phyloP scores from a whole-genome alignment of 805 yeast genomes.

The Lipomyces yamanashiensis region DNA sequence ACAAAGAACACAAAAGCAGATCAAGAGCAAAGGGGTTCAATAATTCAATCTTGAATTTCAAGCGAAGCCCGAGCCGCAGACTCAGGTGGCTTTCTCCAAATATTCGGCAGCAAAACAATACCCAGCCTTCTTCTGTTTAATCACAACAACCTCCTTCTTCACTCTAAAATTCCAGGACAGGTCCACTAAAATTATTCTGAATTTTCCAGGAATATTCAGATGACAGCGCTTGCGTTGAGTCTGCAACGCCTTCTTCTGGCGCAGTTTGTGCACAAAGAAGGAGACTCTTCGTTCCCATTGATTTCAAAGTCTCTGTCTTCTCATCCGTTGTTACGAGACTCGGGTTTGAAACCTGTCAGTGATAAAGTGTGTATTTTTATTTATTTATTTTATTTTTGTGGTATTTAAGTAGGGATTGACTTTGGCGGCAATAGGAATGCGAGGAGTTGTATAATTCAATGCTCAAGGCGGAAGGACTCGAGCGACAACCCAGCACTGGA shows the following conservation, averaged over 20 bases:
- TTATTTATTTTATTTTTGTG: background rate
- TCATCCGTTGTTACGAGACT: slow-evolving; percentile 37
- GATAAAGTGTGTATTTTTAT: slow-evolving; percentile 21
- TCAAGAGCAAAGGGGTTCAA: too few species aligned
- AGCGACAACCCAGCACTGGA: slow-evolving; percentile 29
- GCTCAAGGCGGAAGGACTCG: slow-evolving; percentile 30
- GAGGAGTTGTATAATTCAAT: slow-evolving; percentile 30
- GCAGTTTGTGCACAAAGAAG: slow-evolving; percentile 38
- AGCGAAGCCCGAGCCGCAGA: too few species aligned
- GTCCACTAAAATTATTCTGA: background rate
- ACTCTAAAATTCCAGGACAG: background rate
- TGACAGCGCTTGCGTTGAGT: slow-evolving; percentile 22
- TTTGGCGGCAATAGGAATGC: slow-evolving; percentile 27
- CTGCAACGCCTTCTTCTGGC: slow-evolving; percentile 38
- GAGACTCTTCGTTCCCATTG: slow-evolving; percentile 36
- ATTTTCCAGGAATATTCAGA: background rate
- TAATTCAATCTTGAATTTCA: too few species aligned
- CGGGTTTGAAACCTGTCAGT: slow-evolving; percentile 22
- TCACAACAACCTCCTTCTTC: background rate
- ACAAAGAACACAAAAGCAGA: too few species aligned
- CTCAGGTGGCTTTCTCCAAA: too few species aligned
- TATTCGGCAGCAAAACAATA: too few species aligned
- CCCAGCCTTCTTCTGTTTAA: too few species aligned
- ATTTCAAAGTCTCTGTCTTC: slow-evolving; percentile 33
- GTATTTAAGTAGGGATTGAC: background rate